These are phyloP conservation scores for Neonectria sp. DNA, from an alignment of 2,329 filamentous ascomycete genomes.

Conservation along the genomic window DNA sequence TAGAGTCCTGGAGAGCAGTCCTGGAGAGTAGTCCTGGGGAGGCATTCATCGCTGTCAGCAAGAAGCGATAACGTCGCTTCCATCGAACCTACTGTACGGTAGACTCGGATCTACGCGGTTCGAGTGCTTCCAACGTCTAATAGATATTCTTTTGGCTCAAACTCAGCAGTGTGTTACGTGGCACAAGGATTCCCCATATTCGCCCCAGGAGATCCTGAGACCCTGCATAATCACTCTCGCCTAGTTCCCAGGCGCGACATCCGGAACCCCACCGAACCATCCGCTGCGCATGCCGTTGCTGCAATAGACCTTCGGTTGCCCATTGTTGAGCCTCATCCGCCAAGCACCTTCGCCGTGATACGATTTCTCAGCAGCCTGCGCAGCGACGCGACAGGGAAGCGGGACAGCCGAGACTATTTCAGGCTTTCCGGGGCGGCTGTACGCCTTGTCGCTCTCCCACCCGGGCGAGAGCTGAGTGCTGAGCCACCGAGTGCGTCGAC, in stretches of 20 bases:
- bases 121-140: background rate
- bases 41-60: background rate
- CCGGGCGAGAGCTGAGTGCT: conserved; percentile 39
- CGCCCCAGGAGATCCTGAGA: conserved; percentile 25
- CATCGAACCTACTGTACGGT: background rate
- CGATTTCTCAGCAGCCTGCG: background rate
- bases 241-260: conserved; percentile 1
- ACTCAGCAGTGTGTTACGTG: background rate
- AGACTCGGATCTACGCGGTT: background rate
- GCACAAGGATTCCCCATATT: conserved; percentile 35
- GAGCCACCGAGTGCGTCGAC: conserved; percentile 33
- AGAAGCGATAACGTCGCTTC: background rate
- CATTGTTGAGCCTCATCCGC: conserved; percentile 20
- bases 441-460: conserved; percentile 22
- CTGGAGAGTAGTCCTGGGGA: background rate
- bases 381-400: background rate
- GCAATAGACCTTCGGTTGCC: background rate
- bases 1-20: conserved; percentile 13
- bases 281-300: background rate
- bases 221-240: conserved; percentile 27
- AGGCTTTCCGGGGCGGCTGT: conserved; percentile 19
- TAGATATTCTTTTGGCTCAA: background rate
- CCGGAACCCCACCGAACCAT: conserved; percentile 13
- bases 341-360: conserved; percentile 1
- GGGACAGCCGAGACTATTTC: conserved; percentile 16